Base-by-base conservation (phyloP, 179 eudicot genomes). In the Spinacia oleracea region DNA sequence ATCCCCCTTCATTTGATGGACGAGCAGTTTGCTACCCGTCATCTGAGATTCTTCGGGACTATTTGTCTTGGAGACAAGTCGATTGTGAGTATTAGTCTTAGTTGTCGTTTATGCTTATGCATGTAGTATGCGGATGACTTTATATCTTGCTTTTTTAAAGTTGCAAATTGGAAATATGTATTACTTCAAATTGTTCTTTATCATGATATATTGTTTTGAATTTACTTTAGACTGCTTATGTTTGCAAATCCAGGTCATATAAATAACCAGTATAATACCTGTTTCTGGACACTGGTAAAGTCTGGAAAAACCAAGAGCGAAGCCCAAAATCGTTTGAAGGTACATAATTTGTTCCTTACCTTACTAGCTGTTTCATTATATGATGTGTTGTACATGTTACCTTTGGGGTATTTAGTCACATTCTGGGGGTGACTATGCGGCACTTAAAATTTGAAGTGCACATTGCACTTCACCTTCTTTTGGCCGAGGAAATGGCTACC, bases 231-330 rank as follows among this genome's bases (percentile, higher is more conserved):
- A 6, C 48, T 76, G 53, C 29, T 14, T 46, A 18, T 77, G 10
- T 48, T 68, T 78, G 27, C 50, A 34, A 80, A 66, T 84, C 75
- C 83, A 95, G 98, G 99, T 67, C 99, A 96, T 82, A 89, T 93
- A n/a, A 96, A 96, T 85, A 96, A 91, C 83, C 99, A 91, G 88
- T 93, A 93, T 76, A 96, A 96, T 72, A 96, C 99, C 79, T 93
- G 98, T 85, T 96, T 93, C 86, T 96, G 99, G 99, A 86, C 87
- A 89, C 90, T 93, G 23, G 97, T 96, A 4, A 93, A 91, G 64
- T 93, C 98, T 55, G 97, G 99, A 50, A 91, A 81, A 82, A 89
- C 84, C 81, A 93, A 84, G 84, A 82, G 66, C 34, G 97, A 91
- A 72, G 93, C 99, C 32, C 97, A 93, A 69, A 70, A 82, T 20